A percentile compares a stretch with the other conserved stretches of the same genome.
These are phyloP conservation scores for Coprinopsis strossmayeri DNA, from an alignment of 768 basidiomycete genomes.

Conservation along the genomic window DNA sequence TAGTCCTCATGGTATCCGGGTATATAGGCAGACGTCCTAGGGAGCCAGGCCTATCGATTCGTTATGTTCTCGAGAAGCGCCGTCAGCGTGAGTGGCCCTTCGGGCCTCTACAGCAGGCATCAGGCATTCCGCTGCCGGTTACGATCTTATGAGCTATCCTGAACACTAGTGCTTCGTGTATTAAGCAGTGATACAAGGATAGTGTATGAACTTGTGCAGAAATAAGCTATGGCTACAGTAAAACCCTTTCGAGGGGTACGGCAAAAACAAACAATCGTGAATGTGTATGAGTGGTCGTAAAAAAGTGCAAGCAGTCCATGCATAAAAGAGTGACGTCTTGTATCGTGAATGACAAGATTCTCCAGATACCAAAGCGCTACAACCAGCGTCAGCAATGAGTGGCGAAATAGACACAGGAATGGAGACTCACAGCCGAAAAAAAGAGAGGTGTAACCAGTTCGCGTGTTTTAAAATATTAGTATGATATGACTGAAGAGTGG, in stretches of 20 bases:
- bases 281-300: constrained; percentile 13
- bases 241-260: constrained; percentile 7
- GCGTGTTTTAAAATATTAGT: not conserved
- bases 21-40: too few relatives aligned
- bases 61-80: too few relatives aligned
- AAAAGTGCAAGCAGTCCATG: constrained; percentile 1
- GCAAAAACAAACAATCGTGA: constrained; percentile 14
- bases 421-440: too few relatives aligned
- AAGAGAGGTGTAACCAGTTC: too few relatives aligned
- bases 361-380: constrained; percentile 6
- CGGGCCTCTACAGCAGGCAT: not conserved
- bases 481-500: too few relatives aligned
- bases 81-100: too few relatives aligned
- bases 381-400: too few relatives aligned
- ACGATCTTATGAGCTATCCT: not conserved
- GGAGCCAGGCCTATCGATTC: too few relatives aligned
- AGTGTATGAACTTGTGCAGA: not conserved
- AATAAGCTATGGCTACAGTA: not conserved
- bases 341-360: constrained; percentile 47
- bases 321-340: constrained; percentile 30
- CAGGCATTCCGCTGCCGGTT: not conserved
- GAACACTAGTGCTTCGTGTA: constrained; percentile 3
- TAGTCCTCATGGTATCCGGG: too few relatives aligned
- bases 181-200: constrained; percentile 4
- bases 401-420: too few relatives aligned